phyloP scores from a whole-genome alignment of 202 grass and related monocot species.

The Elaeis oleifera region DNA sequence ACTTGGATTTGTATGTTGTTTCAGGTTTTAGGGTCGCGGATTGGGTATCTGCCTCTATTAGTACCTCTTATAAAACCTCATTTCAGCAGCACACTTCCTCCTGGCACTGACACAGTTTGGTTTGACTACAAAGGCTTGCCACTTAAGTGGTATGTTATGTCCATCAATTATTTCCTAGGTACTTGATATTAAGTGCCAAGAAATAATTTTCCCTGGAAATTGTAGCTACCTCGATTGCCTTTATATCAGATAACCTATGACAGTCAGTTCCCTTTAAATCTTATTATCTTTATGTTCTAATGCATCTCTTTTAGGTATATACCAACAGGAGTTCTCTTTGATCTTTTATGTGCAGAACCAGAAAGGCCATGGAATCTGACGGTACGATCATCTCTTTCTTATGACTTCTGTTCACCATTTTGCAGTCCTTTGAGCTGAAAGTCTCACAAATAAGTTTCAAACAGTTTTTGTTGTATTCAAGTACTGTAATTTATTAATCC shows the following conservation, averaged over 20 bases:
- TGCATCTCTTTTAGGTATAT: slow-evolving; percentile 54
- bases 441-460: no score
- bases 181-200: no score
- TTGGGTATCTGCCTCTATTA: slow-evolving; percentile 79
- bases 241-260: background rate
- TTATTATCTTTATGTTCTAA: slow-evolving; percentile 5
- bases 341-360: slow-evolving; percentile 88
- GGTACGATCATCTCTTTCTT: slow-evolving; percentile 29
- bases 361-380: slow-evolving; percentile 97
- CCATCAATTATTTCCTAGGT: background rate
- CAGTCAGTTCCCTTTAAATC: background rate
- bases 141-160: slow-evolving; percentile 60
- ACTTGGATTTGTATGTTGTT: background rate
- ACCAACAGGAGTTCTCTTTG: slow-evolving; percentile 91
- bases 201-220: background rate
- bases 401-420: no score
- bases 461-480: no score
- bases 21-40: slow-evolving; percentile 71
- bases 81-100: slow-evolving; percentile 78
- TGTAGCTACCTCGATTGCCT: background rate
- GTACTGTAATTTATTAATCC: no score
- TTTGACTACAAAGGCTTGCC: slow-evolving; percentile 97
- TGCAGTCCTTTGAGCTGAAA: no score
- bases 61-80: slow-evolving; percentile 79
- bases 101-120: slow-evolving; percentile 82